Evolutionary conservation across 495 filamentous ascomycete genomes (phyloP), one percentile per base, ranked within the genome.

Genomic region (Paragyromitra xinjiangensis): DNA sequence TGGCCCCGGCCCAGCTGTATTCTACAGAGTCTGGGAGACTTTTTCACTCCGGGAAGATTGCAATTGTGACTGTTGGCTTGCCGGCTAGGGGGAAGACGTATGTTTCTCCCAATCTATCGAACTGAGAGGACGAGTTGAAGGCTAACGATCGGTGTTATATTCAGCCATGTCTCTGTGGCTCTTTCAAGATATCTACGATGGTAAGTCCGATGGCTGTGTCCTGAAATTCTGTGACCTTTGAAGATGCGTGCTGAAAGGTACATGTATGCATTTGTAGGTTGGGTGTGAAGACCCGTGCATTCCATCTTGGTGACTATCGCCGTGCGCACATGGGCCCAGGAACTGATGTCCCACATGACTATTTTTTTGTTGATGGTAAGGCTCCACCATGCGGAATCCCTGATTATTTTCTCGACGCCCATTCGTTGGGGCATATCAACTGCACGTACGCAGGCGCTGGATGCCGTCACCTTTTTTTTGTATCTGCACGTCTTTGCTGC

Each of bases 31-130:
- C 95, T 45, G 96, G 96, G 63, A 89, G 95, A 24, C 89, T 99
- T 29, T 99, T 98, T 82, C 96, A 99, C 84, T 97, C 95, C 6
- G 96, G 96, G 55, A 89, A 94, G 42, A 98, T 99, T 78, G 94
- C 94, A 50, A 98, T 99, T 71, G 95, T 95, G 65, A 97, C 97
- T 78, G 96, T 98, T 81, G 96, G 96, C 65, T 88, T 97, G 53
- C 96, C 96, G 58, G 96, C 96, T 42, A 91, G 96, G 84, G 96
- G 96, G 37, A 99, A 99, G 86, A 99, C 96, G 90, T 94, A 86
- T 77, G 91, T 85, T 71, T 48, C 67, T 62, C 58, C n/a, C 26
- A 75, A 53, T 78, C 48, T 78, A 71, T 58, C 51, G 51, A 51
- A 56, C 24, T 71, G 67, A 61, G 39, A 63, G 40, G 61, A 55